Base-by-base conservation (phyloP, 2,329 filamentous ascomycete species). In the Pleoardoris graminearum region DNA sequence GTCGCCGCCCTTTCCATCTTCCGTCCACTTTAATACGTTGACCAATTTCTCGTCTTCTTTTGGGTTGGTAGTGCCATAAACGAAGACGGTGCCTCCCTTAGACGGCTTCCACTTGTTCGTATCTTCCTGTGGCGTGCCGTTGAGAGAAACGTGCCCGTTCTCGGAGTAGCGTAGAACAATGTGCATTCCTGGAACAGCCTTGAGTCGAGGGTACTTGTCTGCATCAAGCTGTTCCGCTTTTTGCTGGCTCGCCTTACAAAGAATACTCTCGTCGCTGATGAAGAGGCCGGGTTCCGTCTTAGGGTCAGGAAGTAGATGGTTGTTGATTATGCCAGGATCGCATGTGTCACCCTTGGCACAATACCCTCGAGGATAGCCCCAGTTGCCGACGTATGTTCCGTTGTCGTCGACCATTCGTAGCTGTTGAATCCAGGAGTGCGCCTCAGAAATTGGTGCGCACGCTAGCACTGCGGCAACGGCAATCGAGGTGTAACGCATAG, bases 351-450 rank as follows among this genome's bases (percentile, higher is more conserved):
- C 79, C 55, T 90, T 85, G 27, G 81, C 73, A 14, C 85, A 72
- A 66, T 85, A 90, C 41, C 85, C 87, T 58, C 91, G 87, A n/a
- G 88, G 77, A 69, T 87, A 96, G 27, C 93, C 93, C 21, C 83
- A 77, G 7, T 80, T 71, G 23, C 88, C 88, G 17, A 86, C 77
- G 69, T 91, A 90, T 29, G 84, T 84, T 49, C 91, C 92, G 63
- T 91, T 88, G 23, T 83, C 71, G 48, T 85, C 83, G 69, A 97
- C 85, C 51, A 85, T 84, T 56, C 80, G 83, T 44, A 93, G 79
- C 64, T 87, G 79, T 74, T 97, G 91, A 42, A 93, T 82, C 92
- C 92, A 97, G 16, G 85, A 88, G 75, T 97, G 93, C 7, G 62
- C 69, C 36, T 60, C 21, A 14, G 58, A 61, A 21, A 57, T 36